Base-by-base conservation (phyloP, 768 basidiomycete species). In the Psilocybe cyanescens region DNA sequence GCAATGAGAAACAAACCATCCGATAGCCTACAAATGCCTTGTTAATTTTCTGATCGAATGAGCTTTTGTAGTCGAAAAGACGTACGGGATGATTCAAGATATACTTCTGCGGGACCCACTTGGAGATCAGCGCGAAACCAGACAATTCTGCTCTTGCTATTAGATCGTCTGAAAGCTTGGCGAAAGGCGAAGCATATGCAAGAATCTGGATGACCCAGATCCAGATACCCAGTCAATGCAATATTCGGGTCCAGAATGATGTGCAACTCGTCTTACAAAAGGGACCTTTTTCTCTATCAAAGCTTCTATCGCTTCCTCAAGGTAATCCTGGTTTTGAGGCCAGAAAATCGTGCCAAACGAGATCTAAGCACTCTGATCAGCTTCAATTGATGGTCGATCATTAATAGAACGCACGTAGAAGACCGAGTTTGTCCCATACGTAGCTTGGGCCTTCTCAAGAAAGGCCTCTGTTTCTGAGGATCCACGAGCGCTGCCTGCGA, bases 1-100 rank as follows among this genome's bases (percentile, higher is more conserved):
- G n/a, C 61, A 56, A 48, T 66, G 65, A 11, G 61, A 60, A 7
- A 66, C 51, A 47, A 60, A 66, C 61, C 65, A 66, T 8, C 65
- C 65, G 6, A 61, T 66, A 0, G 61, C 65, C 65, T 66, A 7
- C 3, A 11, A 4, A 47, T 47, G 11, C 16, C 41, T 41, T 30
- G 37, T 11, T 3, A 39, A 19, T 49, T n/a, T 9, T 48, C 8
- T 17, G 4, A 1, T 12, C 1, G 28, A 9, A 24, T 5, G 7
- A 29, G 54, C 35, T 2, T 16, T n/a, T 24, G 24, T 24, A 24
- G 24, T 24, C 6, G 5, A 29, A 9, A 5, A 45, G 12, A 30
- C 49, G 16, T 49, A 62, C 64, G 2, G 64, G 61, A 52, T 66
- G 65, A 4, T 39, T 60, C 28, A 66, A 39, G 12, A 63, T 54